Conservation (phyloP, 495 filamentous ascomycete genomes). For the Cercophora scortea region DNA sequence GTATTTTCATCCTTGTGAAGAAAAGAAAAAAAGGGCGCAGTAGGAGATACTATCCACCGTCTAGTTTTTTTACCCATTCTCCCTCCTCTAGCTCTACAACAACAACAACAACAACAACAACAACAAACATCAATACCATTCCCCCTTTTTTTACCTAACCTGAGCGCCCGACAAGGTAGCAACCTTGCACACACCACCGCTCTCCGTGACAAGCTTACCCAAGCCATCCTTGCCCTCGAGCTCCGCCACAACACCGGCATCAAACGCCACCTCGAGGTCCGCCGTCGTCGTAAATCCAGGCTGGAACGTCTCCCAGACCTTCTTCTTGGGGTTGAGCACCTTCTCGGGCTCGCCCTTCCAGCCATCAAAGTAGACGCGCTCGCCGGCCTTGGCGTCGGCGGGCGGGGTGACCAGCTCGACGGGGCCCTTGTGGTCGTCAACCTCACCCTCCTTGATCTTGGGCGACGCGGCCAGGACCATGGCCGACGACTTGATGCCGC, state of each 20-base stretch:
- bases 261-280: constrained; percentile 63
- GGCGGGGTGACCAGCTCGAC: constrained; percentile 91
- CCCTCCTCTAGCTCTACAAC: neutral
- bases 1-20: no score
- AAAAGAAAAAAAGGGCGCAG: no score
- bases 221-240: constrained; percentile 50
- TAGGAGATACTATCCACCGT: no score
- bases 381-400: constrained; percentile 67
- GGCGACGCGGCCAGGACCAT: constrained; percentile 97
- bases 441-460: constrained; percentile 63
- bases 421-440: constrained; percentile 77
- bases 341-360: constrained; percentile 90
- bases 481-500: constrained; percentile 87
- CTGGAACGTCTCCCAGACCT: constrained; percentile 94
- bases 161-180: constrained; percentile 62
- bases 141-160: constrained; percentile 47
- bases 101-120: neutral
- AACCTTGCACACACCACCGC: constrained; percentile 67
- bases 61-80: constrained; percentile 1
- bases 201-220: constrained; percentile 62
- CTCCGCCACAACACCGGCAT: constrained; percentile 38
- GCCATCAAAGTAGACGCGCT: constrained; percentile 87
- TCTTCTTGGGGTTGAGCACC: constrained; percentile 96
- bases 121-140: no score
- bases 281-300: constrained; percentile 87